Evolutionary conservation across 192 early-diverging fungal genomes (phyloP).

Genomic region (Gaertneriomyces semiglobifer): DNA sequence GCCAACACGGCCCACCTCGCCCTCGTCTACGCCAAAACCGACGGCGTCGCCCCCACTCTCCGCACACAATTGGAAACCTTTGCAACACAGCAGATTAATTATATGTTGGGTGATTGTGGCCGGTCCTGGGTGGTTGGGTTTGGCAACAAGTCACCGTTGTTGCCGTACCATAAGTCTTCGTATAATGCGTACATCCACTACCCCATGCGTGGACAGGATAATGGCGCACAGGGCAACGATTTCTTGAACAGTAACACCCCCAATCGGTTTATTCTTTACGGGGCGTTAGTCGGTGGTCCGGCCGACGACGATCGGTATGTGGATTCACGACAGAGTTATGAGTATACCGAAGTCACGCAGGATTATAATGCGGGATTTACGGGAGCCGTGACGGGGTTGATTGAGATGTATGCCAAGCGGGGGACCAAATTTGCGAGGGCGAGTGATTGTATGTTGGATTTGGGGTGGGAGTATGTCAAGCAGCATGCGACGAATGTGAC

Average conservation of each 20-base stretch:
- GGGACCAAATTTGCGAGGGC: slow-evolving; percentile 16
- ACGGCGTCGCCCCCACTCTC: background rate
- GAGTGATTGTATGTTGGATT: slow-evolving; percentile 24
- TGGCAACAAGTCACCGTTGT: slow-evolving; percentile 45
- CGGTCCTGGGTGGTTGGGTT: slow-evolving; percentile 54
- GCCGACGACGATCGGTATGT: slow-evolving; percentile 18
- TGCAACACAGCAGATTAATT: slow-evolving; percentile 51
- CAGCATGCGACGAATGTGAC: slow-evolving; percentile 18
- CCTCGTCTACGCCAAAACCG: slow-evolving; percentile 34
- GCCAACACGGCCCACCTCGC: slow-evolving; percentile 45
- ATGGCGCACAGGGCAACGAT: slow-evolving; percentile 45
- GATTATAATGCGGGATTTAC: slow-evolving; percentile 36
- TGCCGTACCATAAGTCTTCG: slow-evolving; percentile 51
- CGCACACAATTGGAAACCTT: slow-evolving; percentile 25
- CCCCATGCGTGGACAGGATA: slow-evolving; percentile 45
- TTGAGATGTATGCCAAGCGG: slow-evolving; percentile 16
- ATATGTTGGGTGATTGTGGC: slow-evolving; percentile 51
- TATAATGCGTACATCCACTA: slow-evolving; percentile 57
- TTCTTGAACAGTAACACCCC: slow-evolving; percentile 38
- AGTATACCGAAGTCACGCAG: slow-evolving; percentile 36
- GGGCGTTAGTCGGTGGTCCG: slow-evolving; percentile 32
- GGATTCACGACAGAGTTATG: slow-evolving; percentile 28
- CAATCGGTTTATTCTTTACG: slow-evolving; percentile 49
- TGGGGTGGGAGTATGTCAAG: slow-evolving; percentile 23
- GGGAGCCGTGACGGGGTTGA: slow-evolving; percentile 23